These are phyloP conservation scores for Candida sp. DNA, from an alignment of 1,139 yeast species.

Conservation along the genomic window DNA sequence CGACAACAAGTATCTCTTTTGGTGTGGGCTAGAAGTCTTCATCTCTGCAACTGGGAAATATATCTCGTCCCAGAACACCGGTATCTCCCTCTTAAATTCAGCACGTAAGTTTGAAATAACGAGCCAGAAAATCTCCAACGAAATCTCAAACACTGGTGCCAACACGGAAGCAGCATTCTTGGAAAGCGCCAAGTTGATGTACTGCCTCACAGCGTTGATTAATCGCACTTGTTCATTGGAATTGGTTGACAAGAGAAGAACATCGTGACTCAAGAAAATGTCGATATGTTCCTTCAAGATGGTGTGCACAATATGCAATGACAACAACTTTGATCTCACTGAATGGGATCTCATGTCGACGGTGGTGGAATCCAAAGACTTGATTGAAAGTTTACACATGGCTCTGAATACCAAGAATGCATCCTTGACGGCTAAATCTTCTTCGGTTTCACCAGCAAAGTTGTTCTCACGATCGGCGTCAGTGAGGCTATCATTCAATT, in stretches of 20 bases:
- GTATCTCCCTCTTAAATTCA: slow-evolving; percentile 90
- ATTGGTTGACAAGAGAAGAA: slow-evolving; percentile 60
- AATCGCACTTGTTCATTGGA: slow-evolving; percentile 64
- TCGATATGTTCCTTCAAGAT: slow-evolving; percentile 87
- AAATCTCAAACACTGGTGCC: slow-evolving; percentile 91
- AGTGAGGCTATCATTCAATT: slow-evolving; percentile 50
- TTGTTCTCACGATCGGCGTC: slow-evolving; percentile 57
- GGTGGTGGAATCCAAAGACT: slow-evolving; percentile 70
- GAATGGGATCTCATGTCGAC: slow-evolving; percentile 91
- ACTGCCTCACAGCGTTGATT: slow-evolving; percentile 83
- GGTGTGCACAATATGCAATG: slow-evolving; percentile 87
- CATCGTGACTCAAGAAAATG: slow-evolving; percentile 70
- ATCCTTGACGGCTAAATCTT: slow-evolving; percentile 80
- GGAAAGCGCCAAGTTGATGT: slow-evolving; percentile 80
- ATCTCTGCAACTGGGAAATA: slow-evolving; percentile 94
- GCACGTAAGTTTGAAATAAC: slow-evolving; percentile 81
- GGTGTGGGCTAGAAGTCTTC: slow-evolving; percentile 91
- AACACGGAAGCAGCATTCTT: slow-evolving; percentile 93
- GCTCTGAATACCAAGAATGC: slow-evolving; percentile 94
- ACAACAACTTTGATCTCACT: slow-evolving; percentile 87
- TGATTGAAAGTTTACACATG: slow-evolving; percentile 91
- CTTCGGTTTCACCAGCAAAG: slow-evolving; percentile 50
- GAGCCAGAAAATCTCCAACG: slow-evolving; percentile 93
- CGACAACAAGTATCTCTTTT: slow-evolving; percentile 83
- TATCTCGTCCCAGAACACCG: slow-evolving; percentile 91